These are phyloP conservation scores for Gossypium turneri DNA, from an alignment of 345 rosid genomes.

Conservation along the genomic window DNA sequence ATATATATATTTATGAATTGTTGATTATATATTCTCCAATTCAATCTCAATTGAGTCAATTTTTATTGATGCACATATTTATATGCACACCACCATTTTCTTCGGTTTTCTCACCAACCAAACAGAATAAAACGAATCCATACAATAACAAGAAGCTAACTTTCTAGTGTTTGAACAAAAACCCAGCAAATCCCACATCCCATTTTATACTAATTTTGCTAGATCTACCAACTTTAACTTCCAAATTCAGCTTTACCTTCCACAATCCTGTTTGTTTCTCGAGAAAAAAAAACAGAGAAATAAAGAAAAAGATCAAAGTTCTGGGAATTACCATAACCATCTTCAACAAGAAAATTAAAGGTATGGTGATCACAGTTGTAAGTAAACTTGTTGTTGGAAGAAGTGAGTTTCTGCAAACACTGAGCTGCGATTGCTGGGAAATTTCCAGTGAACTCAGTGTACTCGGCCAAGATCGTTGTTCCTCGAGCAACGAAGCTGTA, in stretches of 20 bases:
- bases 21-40: no score
- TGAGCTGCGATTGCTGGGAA: conserved; percentile 94
- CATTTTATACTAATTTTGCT: conserved; percentile 9
- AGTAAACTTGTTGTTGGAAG: conserved; percentile 85
- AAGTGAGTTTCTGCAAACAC: conserved; percentile 82
- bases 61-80: neutral
- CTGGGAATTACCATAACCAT: conserved; percentile 63
- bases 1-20: no score
- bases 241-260: neutral
- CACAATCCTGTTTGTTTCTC: conserved; percentile 1
- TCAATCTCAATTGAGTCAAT: neutral
- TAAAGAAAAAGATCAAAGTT: neutral
- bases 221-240: conserved; percentile 26
- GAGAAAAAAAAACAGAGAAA: neutral
- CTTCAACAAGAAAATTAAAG: conserved; percentile 89
- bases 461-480: conserved; percentile 81
- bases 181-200: neutral
- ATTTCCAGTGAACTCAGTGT: conserved; percentile 95
- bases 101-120: conserved; percentile 11
- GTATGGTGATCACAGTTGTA: conserved; percentile 98
- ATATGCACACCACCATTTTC: no score
- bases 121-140: neutral
- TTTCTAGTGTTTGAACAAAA: conserved; percentile 1
- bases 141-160: neutral
- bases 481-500: conserved; percentile 98